Conservation (phyloP, 1,139 yeast genomes). For the Candida pseudoviswanathii region DNA sequence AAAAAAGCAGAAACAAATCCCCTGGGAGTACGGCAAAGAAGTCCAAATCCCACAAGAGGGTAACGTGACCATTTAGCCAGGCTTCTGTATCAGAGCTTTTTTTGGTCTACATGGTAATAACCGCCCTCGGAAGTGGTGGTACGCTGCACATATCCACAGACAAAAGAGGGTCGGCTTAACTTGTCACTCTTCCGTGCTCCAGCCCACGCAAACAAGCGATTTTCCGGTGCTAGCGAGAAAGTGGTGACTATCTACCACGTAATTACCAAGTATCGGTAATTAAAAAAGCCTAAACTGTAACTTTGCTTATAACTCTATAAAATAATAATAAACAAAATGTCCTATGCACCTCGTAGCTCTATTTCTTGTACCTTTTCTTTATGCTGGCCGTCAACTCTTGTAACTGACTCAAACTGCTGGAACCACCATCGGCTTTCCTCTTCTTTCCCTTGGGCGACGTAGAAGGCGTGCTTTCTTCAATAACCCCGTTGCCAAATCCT, state of each 20-base stretch:
- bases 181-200: neutral
- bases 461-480: conserved; percentile 44
- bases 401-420: conserved; percentile 34
- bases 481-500: conserved; percentile 43
- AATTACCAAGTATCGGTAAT: neutral
- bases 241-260: neutral
- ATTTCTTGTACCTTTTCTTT: conserved; percentile 29
- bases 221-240: neutral
- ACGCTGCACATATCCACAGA: neutral
- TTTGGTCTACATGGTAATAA: neutral
- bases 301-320: neutral
- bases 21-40: too few relatives aligned
- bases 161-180: neutral
- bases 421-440: conserved; percentile 18
- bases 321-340: neutral
- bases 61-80: too few relatives aligned
- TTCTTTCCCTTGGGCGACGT: conserved; percentile 30
- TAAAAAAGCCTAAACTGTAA: neutral
- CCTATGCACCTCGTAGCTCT: neutral
- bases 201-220: neutral
- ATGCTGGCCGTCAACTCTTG: conserved; percentile 41
- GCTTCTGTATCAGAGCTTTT: too few relatives aligned
- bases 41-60: too few relatives aligned
- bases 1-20: too few relatives aligned
- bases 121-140: neutral